phyloP scores from a whole-genome alignment of 1,284 basidiomycete genomes.

The Puccinia polysora region DNA sequence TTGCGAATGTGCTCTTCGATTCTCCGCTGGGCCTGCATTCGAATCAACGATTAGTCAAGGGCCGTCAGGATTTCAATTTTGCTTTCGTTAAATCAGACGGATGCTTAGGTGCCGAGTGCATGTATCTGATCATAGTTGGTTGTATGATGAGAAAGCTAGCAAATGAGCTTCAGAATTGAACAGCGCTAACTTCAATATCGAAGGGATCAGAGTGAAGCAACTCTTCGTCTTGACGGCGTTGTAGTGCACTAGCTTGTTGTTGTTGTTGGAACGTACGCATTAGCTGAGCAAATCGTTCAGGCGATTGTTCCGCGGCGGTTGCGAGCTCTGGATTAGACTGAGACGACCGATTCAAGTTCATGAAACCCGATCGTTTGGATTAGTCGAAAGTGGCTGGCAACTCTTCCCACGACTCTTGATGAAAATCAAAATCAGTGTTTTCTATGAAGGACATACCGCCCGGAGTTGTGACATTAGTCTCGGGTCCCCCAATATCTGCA shows the following conservation, averaged over 20 bases:
- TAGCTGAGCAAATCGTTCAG: slow-evolving; percentile 68
- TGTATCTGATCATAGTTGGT: background rate
- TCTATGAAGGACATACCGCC: slow-evolving; percentile 57
- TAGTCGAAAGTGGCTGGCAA: slow-evolving; percentile 43
- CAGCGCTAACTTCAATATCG: slow-evolving; percentile 70
- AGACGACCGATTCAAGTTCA: background rate
- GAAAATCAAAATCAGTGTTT: slow-evolving; percentile 47
- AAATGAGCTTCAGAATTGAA: background rate
- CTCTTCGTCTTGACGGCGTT: slow-evolving; percentile 52
- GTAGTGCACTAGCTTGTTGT: slow-evolving; percentile 59
- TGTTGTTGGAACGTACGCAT: slow-evolving; percentile 63
- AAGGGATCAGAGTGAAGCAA: slow-evolving; percentile 75
- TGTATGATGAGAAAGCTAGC: background rate
- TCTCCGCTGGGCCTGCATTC: slow-evolving; percentile 68
- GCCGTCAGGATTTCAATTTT: too few species aligned
- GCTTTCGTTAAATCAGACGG: too few species aligned
- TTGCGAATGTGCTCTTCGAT: slow-evolving; percentile 92
- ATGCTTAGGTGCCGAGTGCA: too few species aligned
- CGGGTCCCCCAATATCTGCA: slow-evolving; percentile 79
- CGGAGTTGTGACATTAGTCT: slow-evolving; percentile 69
- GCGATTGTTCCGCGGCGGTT: slow-evolving; percentile 64
- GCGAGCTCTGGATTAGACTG: slow-evolving; percentile 76
- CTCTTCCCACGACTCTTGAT: slow-evolving; percentile 16
- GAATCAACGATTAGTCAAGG: too few species aligned
- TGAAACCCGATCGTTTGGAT: too few species aligned